Base-by-base conservation (phyloP, 2,329 filamentous ascomycete genomes). In the Sporothrix protearum region DNA sequence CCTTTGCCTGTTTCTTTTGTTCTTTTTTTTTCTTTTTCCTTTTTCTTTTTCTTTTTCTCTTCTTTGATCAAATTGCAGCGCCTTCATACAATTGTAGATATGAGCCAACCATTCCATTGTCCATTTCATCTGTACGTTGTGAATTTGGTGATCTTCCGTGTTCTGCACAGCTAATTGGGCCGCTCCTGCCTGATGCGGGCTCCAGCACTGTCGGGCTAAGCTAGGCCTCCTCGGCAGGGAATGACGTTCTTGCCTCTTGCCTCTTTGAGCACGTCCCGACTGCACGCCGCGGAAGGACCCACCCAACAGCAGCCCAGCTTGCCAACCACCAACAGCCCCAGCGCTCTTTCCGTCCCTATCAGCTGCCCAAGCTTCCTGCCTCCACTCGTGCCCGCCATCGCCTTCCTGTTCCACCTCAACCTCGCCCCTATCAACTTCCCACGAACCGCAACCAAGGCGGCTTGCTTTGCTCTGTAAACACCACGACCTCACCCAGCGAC, bases 161-260 rank as follows among this genome's bases (percentile, higher is more conserved):
- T 16, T 47, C n/a, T 25, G 47, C 8, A 30, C 25, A 30, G 8
- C 5, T 16, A 36, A 9, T 30, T n/a, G 36, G 6, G 55, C 55
- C 33, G 33, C 9, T 14, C 22, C 7, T n/a, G 16, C 55, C 49
- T 28, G 25, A 55, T 59, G 49, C 3, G 55, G 22, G 55, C 19
- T 59, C 55, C 30, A 39, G 55, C 19, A 7, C 55, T 59, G 30
- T 36, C 39, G 10, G 36, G 39, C 59, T 25, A 42, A 42, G 59
- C 59, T 45, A 42, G 36, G 36, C 55, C 30, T 22, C n/a, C n/a
- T n/a, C n/a, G n/a, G n/a, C n/a, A 28, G 33, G 3, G n/a, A 64
- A 64, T 64, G 59, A 64, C 59, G 59, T 64, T 42, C n/a, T n/a
- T n/a, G n/a, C n/a, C n/a, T 28, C 22, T 45, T 64, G 59, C 36